Percentiles rank a stretch among this genome's conserved stretches.
These are phyloP conservation scores for Apiotrichum siamense DNA, from an alignment of 1,284 basidiomycete genomes.

Conservation along the genomic window DNA sequence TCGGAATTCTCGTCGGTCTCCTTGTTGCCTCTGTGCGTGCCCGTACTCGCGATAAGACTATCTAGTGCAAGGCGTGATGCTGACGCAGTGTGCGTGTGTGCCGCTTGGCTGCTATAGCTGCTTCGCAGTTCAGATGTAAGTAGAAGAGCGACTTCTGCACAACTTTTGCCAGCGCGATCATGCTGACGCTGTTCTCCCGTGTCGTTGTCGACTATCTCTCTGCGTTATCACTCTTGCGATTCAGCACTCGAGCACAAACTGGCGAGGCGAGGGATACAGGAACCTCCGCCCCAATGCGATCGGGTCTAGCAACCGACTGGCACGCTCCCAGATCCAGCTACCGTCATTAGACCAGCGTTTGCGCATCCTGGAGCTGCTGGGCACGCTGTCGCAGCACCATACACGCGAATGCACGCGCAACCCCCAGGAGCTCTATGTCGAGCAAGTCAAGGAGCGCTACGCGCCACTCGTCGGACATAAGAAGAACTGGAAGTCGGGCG, in stretches of 20 bases:
- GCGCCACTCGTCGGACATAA: constrained; percentile 70
- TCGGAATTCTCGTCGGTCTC: constrained; percentile 48
- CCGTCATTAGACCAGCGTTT: constrained; percentile 72
- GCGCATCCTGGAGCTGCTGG: constrained; percentile 76
- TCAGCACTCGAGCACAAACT: constrained; percentile 5
- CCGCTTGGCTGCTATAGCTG: neutral
- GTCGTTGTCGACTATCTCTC: neutral
- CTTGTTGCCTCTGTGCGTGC: constrained; percentile 44
- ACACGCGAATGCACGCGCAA: constrained; percentile 81
- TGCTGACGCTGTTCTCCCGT: neutral
- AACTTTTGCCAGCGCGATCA: neutral
- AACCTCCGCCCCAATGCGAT: constrained; percentile 9
- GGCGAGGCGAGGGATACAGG: constrained; percentile 6
- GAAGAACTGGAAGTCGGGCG: constrained; percentile 56
- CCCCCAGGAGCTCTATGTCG: constrained; percentile 71
- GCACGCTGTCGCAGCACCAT: constrained; percentile 78
- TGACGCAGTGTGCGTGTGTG: neutral
- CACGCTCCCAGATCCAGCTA: constrained; percentile 37
- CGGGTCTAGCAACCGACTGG: constrained; percentile 23
- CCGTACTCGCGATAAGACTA: no score
- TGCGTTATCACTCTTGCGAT: neutral
- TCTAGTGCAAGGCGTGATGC: no score
- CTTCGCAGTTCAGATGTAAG: constrained; percentile 1
- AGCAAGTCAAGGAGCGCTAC: constrained; percentile 80
- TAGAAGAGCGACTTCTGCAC: no score